Evolutionary conservation across 108 stramenopile genomes (phyloP), one percentile per base, ranked within the genome.

Genomic region (Phaeodactylum tricornutum): DNA sequence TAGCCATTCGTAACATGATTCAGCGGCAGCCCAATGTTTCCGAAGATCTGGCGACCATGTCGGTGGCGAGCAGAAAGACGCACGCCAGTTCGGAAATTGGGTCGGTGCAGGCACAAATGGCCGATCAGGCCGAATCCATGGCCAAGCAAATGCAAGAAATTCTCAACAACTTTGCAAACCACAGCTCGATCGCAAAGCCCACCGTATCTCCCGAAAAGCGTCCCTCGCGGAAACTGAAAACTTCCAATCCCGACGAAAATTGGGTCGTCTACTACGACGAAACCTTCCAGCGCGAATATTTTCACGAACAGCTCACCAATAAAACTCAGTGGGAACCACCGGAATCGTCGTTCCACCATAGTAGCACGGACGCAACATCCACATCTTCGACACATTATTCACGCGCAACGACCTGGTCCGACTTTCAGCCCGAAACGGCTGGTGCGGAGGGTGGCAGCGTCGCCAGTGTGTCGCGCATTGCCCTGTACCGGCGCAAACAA

Each of bases 211-310:
- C 36, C 23, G n/a, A 49, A 2, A 15, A 22, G 21, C 39, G 29
- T 3, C 29, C 31, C 3, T 22, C 50, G 11, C 36, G 43, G 3
- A 48, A 57, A 23, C 69, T 48, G 26, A 57, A 55, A 35, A 63
- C 73, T 12, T 39, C 60, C 14, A 69, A 72, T 50, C 60, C 68
- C 6, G 53, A 51, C 28, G 74, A 75, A 40, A 33, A 70, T 14
- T 75, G 74, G 74, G 57, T 44, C 25, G 75, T 67, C n/a, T 64
- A 55, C 35, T 71, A 31, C 30, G 69, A 76, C 26, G 62, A 64
- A 29, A 51, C 34, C 20, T 57, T 51, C 31, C 54, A 71, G 33
- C 61, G 66, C 16, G 66, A 76, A 29, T 76, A 62, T 49, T 76
- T 67, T 35, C 45, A 49, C 31, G 75, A 76, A 41, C 29, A 29